These are phyloP conservation scores for Huntiella moniliformis DNA, from an alignment of 2,329 filamentous ascomycete species.

Conservation along the genomic window DNA sequence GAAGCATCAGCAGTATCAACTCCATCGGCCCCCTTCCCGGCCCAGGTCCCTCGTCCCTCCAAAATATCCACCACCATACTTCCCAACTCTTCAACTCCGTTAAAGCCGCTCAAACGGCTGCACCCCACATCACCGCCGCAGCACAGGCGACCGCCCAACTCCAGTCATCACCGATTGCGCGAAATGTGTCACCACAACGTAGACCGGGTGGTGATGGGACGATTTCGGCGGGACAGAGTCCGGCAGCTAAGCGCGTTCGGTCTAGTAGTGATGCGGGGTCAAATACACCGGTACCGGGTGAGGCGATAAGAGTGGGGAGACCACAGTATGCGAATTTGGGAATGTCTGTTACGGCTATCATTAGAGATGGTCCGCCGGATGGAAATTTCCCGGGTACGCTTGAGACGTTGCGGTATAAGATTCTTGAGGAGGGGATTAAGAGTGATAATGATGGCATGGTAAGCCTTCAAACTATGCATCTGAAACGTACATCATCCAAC, in stretches of 20 bases:
- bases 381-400: conserved; percentile 49
- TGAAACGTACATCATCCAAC: not conserved
- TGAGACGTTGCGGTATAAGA: conserved; percentile 52
- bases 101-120: not conserved
- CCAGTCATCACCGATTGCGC: conserved; percentile 14
- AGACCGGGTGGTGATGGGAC: conserved; percentile 16
- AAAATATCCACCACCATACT: conserved; percentile 8
- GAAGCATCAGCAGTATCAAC: not conserved
- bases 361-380: conserved; percentile 62
- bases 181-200: conserved; percentile 18
- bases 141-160: conserved; percentile 2
- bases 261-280: conserved; percentile 50
- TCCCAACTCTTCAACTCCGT: conserved; percentile 4
- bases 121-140: not conserved
- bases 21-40: not conserved
- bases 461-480: conserved; percentile 14
- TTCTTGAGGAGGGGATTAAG: conserved; percentile 58
- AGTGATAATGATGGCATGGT: conserved; percentile 70
- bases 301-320: conserved; percentile 14
- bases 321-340: conserved; percentile 31
- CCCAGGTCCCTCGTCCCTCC: not conserved
- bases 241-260: conserved; percentile 33
- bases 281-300: not conserved
- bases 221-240: conserved; percentile 18
- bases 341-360: conserved; percentile 51